phyloP scores from a whole-genome alignment of 768 basidiomycete genomes.

The Termitomyces sp. region DNA sequence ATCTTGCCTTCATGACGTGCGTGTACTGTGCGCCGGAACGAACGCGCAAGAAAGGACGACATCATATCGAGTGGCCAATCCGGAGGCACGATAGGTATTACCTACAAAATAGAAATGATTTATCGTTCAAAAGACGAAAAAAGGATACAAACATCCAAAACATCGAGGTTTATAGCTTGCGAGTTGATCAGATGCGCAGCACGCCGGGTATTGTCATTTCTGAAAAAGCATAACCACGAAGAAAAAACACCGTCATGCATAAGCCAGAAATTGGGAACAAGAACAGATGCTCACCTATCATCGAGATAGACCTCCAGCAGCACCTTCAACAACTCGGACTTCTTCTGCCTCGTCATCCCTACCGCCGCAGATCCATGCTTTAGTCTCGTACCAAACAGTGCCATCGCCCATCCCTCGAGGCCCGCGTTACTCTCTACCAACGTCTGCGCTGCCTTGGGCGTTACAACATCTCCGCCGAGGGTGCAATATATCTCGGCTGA shows the following conservation, averaged over 20 bases:
- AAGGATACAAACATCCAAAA: constrained; percentile 55
- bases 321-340: constrained; percentile 57
- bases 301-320: constrained; percentile 81
- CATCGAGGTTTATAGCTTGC: constrained; percentile 75
- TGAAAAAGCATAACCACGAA: constrained; percentile 22
- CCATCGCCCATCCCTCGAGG: constrained; percentile 49
- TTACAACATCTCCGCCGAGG: constrained; percentile 70
- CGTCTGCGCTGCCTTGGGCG: constrained; percentile 46
- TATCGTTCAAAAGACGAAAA: background rate
- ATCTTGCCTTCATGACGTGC: constrained; percentile 65
- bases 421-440: constrained; percentile 40
- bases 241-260: background rate
- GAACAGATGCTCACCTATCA: constrained; percentile 51
- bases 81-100: constrained; percentile 61
- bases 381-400: constrained; percentile 31
- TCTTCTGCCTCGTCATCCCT: constrained; percentile 30
- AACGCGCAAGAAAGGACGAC: constrained; percentile 74
- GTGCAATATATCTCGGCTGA: constrained; percentile 88
- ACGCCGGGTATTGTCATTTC: constrained; percentile 47
- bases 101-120: constrained; percentile 26
- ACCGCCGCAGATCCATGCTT: constrained; percentile 15
- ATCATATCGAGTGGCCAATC: constrained; percentile 72
- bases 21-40: constrained; percentile 73
- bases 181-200: constrained; percentile 71
- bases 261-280: too few relatives aligned